These are phyloP conservation scores for Handroanthus guayacan DNA, from an alignment of 257 asterid species.

Conservation along the genomic window DNA sequence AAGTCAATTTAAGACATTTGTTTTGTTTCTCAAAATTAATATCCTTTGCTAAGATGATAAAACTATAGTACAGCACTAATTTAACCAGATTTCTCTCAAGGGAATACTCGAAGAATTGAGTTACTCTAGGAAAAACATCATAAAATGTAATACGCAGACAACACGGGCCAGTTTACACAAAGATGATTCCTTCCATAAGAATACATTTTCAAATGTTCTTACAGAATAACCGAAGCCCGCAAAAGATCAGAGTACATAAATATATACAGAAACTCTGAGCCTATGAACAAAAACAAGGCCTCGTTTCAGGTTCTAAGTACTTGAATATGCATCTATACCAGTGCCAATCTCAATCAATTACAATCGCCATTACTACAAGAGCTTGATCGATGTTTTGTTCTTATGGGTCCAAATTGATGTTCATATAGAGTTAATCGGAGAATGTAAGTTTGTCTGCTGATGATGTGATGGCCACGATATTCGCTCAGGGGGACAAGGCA, in stretches of 20 bases:
- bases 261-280: slow-evolving; percentile 41
- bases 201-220: slow-evolving; percentile 5
- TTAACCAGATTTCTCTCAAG: not conserved
- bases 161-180: not conserved
- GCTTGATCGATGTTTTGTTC: slow-evolving; percentile 1
- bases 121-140: not conserved
- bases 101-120: not conserved
- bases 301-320: slow-evolving; percentile 20
- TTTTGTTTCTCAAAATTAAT: no score
- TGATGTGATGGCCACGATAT: slow-evolving; percentile 67
- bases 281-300: slow-evolving; percentile 29
- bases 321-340: slow-evolving; percentile 30
- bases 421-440: slow-evolving; percentile 35
- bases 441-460: slow-evolving; percentile 30
- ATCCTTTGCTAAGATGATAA: no score
- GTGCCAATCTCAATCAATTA: slow-evolving; percentile 8
- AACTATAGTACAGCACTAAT: no score
- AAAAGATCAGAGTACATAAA: slow-evolving; percentile 35
- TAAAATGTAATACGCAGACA: slow-evolving; percentile 12
- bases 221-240: slow-evolving; percentile 25
- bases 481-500: slow-evolving; percentile 79
- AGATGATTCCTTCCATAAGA: slow-evolving; percentile 15
- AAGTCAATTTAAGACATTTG: no score
- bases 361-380: not conserved
- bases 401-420: not conserved